A percentile compares a stretch with the other conserved stretches of the same genome.
Conservation (phyloP, 2,329 filamentous ascomycete genomes). For the Cryphonectria radicalis region DNA sequence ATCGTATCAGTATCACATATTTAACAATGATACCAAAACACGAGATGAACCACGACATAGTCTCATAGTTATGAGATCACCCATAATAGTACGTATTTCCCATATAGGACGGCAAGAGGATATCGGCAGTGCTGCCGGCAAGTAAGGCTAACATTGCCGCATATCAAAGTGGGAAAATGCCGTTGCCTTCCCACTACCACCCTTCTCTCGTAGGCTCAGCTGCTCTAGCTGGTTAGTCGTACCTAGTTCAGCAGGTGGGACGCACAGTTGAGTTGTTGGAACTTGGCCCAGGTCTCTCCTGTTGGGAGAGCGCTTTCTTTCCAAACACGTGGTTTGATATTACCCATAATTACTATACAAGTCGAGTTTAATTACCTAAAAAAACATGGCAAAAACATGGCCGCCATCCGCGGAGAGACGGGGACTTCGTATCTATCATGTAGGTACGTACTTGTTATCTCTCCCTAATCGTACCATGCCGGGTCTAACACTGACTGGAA, state of each 20-base stretch:
- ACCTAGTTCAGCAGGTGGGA: constrained; percentile 2
- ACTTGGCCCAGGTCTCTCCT: not conserved
- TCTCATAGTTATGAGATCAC: not conserved
- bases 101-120: constrained; percentile 7
- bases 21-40: not conserved
- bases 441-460: not conserved
- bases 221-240: constrained; percentile 4
- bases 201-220: not conserved
- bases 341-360: not conserved
- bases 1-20: not conserved
- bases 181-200: not conserved
- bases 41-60: not conserved
- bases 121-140: constrained; percentile 12
- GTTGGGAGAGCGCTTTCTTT: not conserved
- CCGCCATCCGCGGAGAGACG: constrained; percentile 4
- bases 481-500: not conserved
- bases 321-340: constrained; percentile 4
- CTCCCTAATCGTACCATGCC: not conserved
- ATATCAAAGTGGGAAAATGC: constrained; percentile 1
- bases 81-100: not conserved
- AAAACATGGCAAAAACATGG: not conserved
- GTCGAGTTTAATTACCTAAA: not conserved
- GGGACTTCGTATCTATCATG: not conserved
- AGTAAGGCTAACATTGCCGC: not conserved
- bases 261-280: not conserved